These are phyloP conservation scores for Mrakia frigida DNA, from an alignment of 768 basidiomycete species.

Conservation along the genomic window DNA sequence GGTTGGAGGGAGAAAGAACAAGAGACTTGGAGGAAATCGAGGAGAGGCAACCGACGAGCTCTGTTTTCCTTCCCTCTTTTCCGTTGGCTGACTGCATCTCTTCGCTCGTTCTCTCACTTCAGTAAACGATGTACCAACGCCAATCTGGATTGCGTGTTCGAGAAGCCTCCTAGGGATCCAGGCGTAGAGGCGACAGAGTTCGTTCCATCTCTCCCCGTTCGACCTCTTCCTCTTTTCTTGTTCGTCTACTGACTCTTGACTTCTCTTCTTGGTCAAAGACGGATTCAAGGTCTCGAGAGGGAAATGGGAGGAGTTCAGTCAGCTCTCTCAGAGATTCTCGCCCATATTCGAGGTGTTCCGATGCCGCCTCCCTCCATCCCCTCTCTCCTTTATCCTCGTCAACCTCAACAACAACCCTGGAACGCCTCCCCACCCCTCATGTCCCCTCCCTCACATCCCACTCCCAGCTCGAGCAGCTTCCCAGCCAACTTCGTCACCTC, in stretches of 20 bases:
- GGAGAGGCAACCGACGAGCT: too few relatives aligned
- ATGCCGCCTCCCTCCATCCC: not conserved
- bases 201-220: not conserved
- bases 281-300: not conserved
- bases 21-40: too few relatives aligned
- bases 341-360: not conserved
- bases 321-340: not conserved
- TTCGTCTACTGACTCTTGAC: not conserved
- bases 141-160: constrained; percentile 22
- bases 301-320: constrained; percentile 20
- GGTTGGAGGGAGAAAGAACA: too few relatives aligned
- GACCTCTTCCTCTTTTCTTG: not conserved
- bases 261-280: constrained; percentile 10
- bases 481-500: not conserved
- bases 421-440: not conserved
- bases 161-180: constrained; percentile 10
- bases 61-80: too few relatives aligned
- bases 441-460: not conserved
- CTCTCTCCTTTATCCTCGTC: not conserved
- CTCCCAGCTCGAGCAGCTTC: not conserved
- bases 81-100: too few relatives aligned
- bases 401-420: not conserved
- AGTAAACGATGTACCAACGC: constrained; percentile 16
- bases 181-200: not conserved
- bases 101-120: too few relatives aligned